Evolutionary conservation across 1,284 basidiomycete genomes (phyloP).

Genomic region (Ustilago sp.): DNA sequence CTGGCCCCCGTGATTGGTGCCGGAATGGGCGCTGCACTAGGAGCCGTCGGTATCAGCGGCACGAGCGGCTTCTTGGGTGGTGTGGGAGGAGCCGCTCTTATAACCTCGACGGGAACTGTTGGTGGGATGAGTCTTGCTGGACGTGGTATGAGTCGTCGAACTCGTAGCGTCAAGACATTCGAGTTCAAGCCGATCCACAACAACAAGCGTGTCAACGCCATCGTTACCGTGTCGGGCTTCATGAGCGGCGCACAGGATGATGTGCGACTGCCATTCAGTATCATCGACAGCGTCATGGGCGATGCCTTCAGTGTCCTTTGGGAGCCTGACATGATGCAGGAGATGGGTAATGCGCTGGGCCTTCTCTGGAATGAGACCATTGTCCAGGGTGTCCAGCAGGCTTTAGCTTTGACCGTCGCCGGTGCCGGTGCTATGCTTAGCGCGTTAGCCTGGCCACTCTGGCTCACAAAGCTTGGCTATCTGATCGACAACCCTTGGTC

Average conservation of each 20-base stretch:
- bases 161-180: slow-evolving; percentile 66
- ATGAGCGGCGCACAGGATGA: slow-evolving; percentile 66
- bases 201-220: slow-evolving; percentile 69
- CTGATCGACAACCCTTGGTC: slow-evolving; percentile 70
- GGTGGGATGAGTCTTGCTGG: slow-evolving; percentile 65
- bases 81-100: slow-evolving; percentile 67
- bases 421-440: slow-evolving; percentile 60
- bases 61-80: slow-evolving; percentile 65
- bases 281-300: slow-evolving; percentile 69
- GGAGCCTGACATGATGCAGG: slow-evolving; percentile 70
- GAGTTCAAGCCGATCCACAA: slow-evolving; percentile 69
- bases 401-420: slow-evolving; percentile 65
- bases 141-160: slow-evolving; percentile 66
- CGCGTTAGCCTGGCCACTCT: slow-evolving; percentile 67
- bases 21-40: slow-evolving; percentile 66
- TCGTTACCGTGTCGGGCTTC: slow-evolving; percentile 66
- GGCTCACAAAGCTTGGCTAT: slow-evolving; percentile 68
- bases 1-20: slow-evolving; percentile 68
- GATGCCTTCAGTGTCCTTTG: slow-evolving; percentile 67
- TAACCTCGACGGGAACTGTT: slow-evolving; percentile 67
- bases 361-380: slow-evolving; percentile 69
- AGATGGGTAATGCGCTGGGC: slow-evolving; percentile 69
- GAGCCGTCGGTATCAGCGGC: slow-evolving; percentile 67
- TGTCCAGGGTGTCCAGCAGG: slow-evolving; percentile 68
- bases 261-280: slow-evolving; percentile 66